These are phyloP conservation scores for Podaxis sp. DNA, from an alignment of 768 basidiomycete species.

Conservation along the genomic window DNA sequence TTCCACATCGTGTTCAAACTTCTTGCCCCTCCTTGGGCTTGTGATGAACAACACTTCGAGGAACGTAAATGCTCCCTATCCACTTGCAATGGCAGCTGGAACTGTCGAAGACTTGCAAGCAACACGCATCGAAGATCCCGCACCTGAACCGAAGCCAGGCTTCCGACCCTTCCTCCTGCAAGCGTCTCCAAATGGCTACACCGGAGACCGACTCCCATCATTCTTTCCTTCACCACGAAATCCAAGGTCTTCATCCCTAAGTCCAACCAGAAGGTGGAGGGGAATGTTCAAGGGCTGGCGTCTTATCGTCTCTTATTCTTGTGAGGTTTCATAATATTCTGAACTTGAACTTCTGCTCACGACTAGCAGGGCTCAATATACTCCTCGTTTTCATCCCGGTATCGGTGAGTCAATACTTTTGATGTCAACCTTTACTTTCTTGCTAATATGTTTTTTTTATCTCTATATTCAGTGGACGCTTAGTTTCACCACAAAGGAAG, in stretches of 20 bases:
- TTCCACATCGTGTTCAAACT: not conserved
- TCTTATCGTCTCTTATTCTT: constrained; percentile 21
- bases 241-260: not conserved
- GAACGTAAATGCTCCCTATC: not conserved
- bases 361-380: constrained; percentile 61
- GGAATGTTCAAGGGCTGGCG: constrained; percentile 20
- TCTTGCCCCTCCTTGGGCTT: not conserved
- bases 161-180: not conserved
- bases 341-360: not conserved
- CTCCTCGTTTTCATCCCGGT: constrained; percentile 62
- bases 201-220: not conserved
- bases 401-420: constrained; percentile 41
- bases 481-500: constrained; percentile 39
- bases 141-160: not conserved
- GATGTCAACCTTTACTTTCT: not conserved
- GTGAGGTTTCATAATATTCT: constrained; percentile 12
- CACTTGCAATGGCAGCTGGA: not conserved
- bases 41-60: not conserved
- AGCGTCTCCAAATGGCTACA: not conserved
- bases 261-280: not conserved
- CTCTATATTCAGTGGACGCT: constrained; percentile 46
- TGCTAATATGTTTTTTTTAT: not conserved
- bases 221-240: not conserved
- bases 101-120: not conserved
- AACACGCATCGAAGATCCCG: not conserved